Conservation (phyloP, 371 early-diverging fungal genomes). For the Mortierella sp. region DNA sequence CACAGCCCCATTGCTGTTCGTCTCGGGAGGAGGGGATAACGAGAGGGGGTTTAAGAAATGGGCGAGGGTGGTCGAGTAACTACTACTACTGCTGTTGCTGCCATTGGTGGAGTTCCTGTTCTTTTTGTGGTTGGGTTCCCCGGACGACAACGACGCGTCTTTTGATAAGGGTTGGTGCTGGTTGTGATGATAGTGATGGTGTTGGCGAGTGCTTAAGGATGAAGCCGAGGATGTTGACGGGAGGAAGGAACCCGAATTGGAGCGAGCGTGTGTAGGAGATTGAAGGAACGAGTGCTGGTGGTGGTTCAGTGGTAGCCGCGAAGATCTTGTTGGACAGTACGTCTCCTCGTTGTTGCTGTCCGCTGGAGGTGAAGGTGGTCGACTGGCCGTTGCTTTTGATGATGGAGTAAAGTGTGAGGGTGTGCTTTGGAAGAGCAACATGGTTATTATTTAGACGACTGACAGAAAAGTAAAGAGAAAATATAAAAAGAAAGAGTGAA, state of each 20-base stretch:
- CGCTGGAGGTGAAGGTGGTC: constrained; percentile 14
- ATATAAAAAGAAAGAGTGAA: neutral
- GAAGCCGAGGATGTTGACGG: too few species aligned
- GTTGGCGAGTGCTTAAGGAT: neutral
- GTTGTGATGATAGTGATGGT: neutral
- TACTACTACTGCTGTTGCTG: neutral
- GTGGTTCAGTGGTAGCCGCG: neutral
- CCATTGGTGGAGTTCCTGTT: neutral
- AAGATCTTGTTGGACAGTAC: neutral
- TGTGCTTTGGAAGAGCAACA: neutral
- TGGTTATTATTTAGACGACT: neutral
- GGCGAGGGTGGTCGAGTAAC: neutral
- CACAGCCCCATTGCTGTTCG: too few species aligned
- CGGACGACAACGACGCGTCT: constrained; percentile 10
- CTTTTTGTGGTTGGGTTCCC: neutral
- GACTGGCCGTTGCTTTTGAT: constrained; percentile 1
- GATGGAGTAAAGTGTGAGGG: neutral
- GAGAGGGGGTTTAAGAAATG: neutral
- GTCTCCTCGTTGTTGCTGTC: neutral
- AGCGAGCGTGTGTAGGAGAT: constrained; percentile 46
- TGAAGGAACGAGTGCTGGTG: constrained; percentile 22
- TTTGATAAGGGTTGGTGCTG: neutral
- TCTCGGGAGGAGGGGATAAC: too few species aligned
- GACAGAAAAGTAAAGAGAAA: neutral
- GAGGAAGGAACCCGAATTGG: constrained; percentile 19